Evolutionary conservation across 805 yeast genomes (phyloP).

Genomic region (Blastobotrys attinorum): DNA sequence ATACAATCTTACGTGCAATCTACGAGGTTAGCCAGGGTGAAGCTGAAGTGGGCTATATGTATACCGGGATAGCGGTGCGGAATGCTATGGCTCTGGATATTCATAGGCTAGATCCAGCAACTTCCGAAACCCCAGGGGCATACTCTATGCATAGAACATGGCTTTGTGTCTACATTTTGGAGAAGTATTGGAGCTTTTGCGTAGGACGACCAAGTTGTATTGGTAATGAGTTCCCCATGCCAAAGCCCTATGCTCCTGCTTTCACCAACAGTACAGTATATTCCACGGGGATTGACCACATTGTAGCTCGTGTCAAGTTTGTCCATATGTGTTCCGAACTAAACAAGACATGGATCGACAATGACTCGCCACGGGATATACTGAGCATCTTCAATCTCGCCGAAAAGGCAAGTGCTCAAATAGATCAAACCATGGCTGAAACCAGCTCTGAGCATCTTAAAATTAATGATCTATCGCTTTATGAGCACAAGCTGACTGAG

Average conservation of each 20-base stretch:
- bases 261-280: not conserved
- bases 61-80: constrained; percentile 6
- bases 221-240: not conserved
- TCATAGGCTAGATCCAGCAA: not conserved
- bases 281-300: constrained; percentile 1
- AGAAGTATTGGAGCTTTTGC: constrained; percentile 9
- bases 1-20: constrained; percentile 5
- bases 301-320: not conserved
- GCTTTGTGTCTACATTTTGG: constrained; percentile 6
- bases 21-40: constrained; percentile 9
- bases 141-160: constrained; percentile 7
- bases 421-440: not conserved
- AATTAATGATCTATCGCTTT: not conserved
- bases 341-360: not conserved
- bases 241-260: constrained; percentile 5
- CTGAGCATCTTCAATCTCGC: not conserved
- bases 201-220: constrained; percentile 5
- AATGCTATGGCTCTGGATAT: constrained; percentile 8
- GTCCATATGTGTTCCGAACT: not conserved
- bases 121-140: not conserved
- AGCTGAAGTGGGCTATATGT: constrained; percentile 8
- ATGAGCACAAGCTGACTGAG: not conserved
- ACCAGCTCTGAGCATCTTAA: not conserved
- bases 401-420: not conserved
- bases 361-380: not conserved